Evolutionary conservation across 768 basidiomycete genomes (phyloP), one percentile per base, ranked within the genome.

Genomic region (Gymnopilus junonius): DNA sequence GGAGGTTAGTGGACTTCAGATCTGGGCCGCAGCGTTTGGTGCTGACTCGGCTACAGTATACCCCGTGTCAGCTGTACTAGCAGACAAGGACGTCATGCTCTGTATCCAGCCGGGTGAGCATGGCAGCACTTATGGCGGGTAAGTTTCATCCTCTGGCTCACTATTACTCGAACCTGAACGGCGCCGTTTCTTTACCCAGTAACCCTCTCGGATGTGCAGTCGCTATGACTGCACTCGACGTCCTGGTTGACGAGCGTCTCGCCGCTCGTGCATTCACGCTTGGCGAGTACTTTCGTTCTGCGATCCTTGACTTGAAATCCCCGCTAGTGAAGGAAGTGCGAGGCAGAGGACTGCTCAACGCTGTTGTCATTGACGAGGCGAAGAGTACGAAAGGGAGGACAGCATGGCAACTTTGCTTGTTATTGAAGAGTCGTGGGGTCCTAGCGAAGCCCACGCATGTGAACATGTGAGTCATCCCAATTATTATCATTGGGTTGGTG

Each of bases 201-300:
- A 99, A 97, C 74, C 97, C 97, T 0, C 83, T 99, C 21, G 97
- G 92, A 8, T 97, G 95, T 69, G 97, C 97, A n/a, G 93, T 97
- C 7, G 91, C 96, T 34, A 93, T 95, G 76, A 90, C 95, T 6
- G 94, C 97, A 0, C 83, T 99, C 43, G 82, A 90, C 37, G 97
- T 99, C n/a, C 87, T 99, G 43, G 79, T 90, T 35, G 91, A 95
- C 23, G 97, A 99, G 81, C 77, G 87, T 48, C 86, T 99, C 54
- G 85, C 89, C 0, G 86, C 87, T n/a, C 88, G 94, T 25, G 95
- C 97, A 0, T 83, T 85, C 71, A 72, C 72, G 1, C 85, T 98
- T 1, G 97, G 97, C 12, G 85, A 90, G 71, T 76, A 86, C 59
- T 98, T 99, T 89, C 88, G 96, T 57, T 66, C 76, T 0, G 82